Conservation (phyloP, 2,329 filamentous ascomycete genomes). For the Lojkania enalia region DNA sequence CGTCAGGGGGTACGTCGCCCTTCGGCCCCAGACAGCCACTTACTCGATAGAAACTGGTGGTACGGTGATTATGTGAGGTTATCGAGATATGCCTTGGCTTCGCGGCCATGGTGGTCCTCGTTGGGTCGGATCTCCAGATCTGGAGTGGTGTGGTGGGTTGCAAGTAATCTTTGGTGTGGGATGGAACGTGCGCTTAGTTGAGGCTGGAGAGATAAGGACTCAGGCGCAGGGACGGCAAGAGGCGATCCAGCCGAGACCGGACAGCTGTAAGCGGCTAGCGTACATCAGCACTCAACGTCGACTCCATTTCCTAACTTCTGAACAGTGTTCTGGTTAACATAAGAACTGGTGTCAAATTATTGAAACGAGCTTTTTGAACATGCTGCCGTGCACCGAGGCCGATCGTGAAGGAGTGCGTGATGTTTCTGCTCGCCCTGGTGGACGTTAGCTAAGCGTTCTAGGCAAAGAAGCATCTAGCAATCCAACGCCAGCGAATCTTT, state of each 20-base stretch:
- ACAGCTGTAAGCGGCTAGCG: conserved; percentile 31
- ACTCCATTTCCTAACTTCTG: too few relatives aligned
- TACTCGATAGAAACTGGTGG: conserved; percentile 42
- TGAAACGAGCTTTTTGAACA: too few relatives aligned
- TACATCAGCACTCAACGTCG: conserved; percentile 30
- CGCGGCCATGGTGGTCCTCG: conserved; percentile 19
- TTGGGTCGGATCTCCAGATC: conserved; percentile 15
- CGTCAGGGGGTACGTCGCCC: conserved; percentile 14
- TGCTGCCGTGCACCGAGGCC: too few relatives aligned
- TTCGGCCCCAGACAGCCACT: conserved; percentile 11
- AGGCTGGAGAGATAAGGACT: conserved; percentile 19
- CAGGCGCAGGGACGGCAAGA: conserved; percentile 9
- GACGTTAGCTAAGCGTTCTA: background rate
- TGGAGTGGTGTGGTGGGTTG: conserved; percentile 6
- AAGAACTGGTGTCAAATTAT: too few relatives aligned
- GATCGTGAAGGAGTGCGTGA: too few relatives aligned
- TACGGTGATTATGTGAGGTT: conserved; percentile 29
- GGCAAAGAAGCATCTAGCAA: too few relatives aligned
- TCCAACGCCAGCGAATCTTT: conserved; percentile 24
- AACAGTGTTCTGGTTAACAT: too few relatives aligned
- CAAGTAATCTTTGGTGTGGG: conserved; percentile 2
- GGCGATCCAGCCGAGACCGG: conserved; percentile 24
- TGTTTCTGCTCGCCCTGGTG: background rate
- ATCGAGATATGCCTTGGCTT: conserved; percentile 27
- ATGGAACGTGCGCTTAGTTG: conserved; percentile 5